Percentiles rank a stretch among this genome's conserved stretches.
Evolutionary conservation across 192 early-diverging fungal genomes (phyloP).

Genomic region (Coemansia sp.): DNA sequence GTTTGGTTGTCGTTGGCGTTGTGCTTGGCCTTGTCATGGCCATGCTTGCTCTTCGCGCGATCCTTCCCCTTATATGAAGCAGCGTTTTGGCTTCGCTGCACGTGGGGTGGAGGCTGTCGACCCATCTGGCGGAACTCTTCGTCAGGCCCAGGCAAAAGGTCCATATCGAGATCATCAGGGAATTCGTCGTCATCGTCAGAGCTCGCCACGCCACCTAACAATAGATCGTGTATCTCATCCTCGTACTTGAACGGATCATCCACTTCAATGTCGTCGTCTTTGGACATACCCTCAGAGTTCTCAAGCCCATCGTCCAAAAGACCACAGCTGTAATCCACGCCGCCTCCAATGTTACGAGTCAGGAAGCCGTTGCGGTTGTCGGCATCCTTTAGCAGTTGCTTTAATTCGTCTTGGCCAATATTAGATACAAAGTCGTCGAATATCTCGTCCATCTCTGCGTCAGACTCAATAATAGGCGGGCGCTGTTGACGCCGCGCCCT

Average conservation of each 20-base stretch:
- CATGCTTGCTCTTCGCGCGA: slow-evolving; percentile 21
- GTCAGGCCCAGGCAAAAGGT: slow-evolving; percentile 10
- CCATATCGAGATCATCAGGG: slow-evolving; percentile 35
- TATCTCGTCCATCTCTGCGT: slow-evolving; percentile 13
- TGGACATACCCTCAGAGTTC: slow-evolving; percentile 1
- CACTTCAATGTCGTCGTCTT: slow-evolving; percentile 12
- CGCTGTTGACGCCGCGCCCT: background rate
- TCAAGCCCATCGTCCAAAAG: background rate
- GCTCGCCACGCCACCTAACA: background rate
- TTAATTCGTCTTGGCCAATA: slow-evolving; percentile 24
- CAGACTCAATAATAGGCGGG: background rate
- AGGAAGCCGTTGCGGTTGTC: slow-evolving; percentile 1
- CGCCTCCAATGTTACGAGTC: slow-evolving; percentile 33
- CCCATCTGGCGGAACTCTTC: background rate
- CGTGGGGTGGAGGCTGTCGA: slow-evolving; percentile 3
- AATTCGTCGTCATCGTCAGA: slow-evolving; percentile 41
- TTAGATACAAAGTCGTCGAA: slow-evolving; percentile 43
- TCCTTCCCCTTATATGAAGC: slow-evolving; percentile 17
- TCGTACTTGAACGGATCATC: slow-evolving; percentile 35
- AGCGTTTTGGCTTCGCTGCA: slow-evolving; percentile 14
- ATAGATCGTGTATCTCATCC: slow-evolving; percentile 16
- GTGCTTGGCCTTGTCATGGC: slow-evolving; percentile 4
- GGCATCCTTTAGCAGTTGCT: slow-evolving; percentile 10
- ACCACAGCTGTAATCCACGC: slow-evolving; percentile 2
- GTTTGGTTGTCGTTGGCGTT: background rate